Conservation (phyloP, 2,329 filamentous ascomycete species). For the Colletotrichum phormii region DNA sequence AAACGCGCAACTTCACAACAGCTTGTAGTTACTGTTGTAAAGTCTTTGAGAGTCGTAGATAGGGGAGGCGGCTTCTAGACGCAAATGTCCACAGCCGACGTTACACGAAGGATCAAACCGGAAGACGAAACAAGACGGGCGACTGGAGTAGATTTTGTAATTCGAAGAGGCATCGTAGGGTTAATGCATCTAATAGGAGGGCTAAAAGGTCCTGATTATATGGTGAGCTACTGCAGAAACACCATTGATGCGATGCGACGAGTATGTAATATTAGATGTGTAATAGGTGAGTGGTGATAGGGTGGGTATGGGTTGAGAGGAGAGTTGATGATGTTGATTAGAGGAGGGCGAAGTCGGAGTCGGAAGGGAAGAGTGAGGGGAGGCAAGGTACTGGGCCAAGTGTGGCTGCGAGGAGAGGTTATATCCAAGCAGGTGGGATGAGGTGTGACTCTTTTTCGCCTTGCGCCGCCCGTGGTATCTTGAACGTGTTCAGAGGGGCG, state of each 20-base stretch:
- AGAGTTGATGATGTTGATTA: neutral
- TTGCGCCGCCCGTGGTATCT: conserved; percentile 33
- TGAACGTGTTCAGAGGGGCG: conserved; percentile 38
- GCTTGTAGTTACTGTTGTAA: conserved; percentile 48
- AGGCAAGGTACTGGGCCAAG: conserved; percentile 22
- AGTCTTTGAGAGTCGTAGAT: conserved; percentile 53
- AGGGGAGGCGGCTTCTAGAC: conserved; percentile 59
- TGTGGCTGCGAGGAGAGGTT: conserved; percentile 37
- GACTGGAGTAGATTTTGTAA: conserved; percentile 65
- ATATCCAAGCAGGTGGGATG: conserved; percentile 36
- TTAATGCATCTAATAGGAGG: conserved; percentile 47
- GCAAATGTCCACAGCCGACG: conserved; percentile 54
- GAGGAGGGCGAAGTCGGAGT: neutral
- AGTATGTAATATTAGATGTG: conserved; percentile 20
- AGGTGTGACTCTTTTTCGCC: conserved; percentile 38
- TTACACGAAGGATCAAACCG: conserved; percentile 69
- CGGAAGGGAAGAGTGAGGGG: neutral
- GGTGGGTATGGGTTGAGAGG: conserved; percentile 10
- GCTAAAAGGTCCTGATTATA: conserved; percentile 43
- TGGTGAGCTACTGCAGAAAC: conserved; percentile 45
- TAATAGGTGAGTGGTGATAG: neutral
- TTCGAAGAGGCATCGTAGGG: conserved; percentile 68
- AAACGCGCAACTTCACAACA: conserved; percentile 53
- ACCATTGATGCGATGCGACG: conserved; percentile 43
- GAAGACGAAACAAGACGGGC: conserved; percentile 71